Conservation (phyloP, 2,329 filamentous ascomycete genomes). For the Talaromyces rugulosus region DNA sequence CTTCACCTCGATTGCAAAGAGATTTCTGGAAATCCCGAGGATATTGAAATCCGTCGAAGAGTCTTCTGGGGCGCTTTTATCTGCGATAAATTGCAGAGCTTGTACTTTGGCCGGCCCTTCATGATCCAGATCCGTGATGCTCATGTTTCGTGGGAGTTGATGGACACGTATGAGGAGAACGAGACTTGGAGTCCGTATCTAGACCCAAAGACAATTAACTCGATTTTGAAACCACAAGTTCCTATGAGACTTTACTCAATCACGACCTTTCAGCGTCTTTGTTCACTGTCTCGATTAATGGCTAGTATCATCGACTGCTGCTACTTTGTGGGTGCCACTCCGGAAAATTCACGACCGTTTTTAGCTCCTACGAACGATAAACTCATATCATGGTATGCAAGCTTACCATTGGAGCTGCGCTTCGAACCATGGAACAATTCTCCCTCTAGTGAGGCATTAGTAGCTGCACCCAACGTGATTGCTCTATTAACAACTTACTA, state of each 20-base stretch:
- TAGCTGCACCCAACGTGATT: slow-evolving; percentile 27
- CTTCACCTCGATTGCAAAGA: slow-evolving; percentile 34
- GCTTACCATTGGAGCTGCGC: slow-evolving; percentile 23
- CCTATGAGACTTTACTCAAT: slow-evolving; percentile 23
- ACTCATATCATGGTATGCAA: slow-evolving; percentile 22
- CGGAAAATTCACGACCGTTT: slow-evolving; percentile 21
- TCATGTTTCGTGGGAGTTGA: slow-evolving; percentile 25
- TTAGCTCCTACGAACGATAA: slow-evolving; percentile 25
- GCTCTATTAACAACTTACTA: slow-evolving; percentile 35
- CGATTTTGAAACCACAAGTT: neutral
- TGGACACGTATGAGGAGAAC: slow-evolving; percentile 28
- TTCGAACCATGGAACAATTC: slow-evolving; percentile 24
- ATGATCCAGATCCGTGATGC: slow-evolving; percentile 26
- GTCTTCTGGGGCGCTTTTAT: slow-evolving; percentile 32
- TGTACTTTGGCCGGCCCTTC: slow-evolving; percentile 52
- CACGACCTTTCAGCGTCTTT: slow-evolving; percentile 33
- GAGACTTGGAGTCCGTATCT: slow-evolving; percentile 23
- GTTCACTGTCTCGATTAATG: slow-evolving; percentile 33
- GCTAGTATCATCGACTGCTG: slow-evolving; percentile 34
- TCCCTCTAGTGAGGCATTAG: slow-evolving; percentile 11
- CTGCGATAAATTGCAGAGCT: slow-evolving; percentile 50
- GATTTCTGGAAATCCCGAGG: slow-evolving; percentile 18
- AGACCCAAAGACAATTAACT: slow-evolving; percentile 10
- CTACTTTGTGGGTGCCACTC: slow-evolving; percentile 27
- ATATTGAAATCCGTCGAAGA: slow-evolving; percentile 25